Evolutionary conservation across 2,329 filamentous ascomycete species (phyloP).

Genomic region (Aspergillus sp.): DNA sequence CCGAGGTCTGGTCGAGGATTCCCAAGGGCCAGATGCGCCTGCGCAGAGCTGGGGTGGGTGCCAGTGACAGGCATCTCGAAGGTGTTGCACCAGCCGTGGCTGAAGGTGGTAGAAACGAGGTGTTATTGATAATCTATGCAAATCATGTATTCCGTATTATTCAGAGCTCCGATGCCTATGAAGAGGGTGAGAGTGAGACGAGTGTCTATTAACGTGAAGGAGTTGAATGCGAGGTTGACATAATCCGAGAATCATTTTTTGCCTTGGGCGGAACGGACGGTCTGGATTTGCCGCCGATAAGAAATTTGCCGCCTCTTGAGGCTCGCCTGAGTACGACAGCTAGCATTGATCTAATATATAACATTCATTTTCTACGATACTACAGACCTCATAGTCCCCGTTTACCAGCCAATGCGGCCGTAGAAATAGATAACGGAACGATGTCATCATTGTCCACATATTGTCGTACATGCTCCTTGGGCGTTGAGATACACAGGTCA

Average conservation of each 20-base stretch:
- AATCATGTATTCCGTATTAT: neutral
- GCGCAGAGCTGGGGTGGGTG: constrained; percentile 23
- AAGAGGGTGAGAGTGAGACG: neutral
- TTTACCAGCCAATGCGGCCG: too few species aligned
- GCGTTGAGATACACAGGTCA: too few species aligned
- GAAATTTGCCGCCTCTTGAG: neutral
- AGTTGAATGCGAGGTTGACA: constrained; percentile 2
- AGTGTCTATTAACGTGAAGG: neutral
- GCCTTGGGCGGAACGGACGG: constrained; percentile 9
- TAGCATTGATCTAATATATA: too few species aligned
- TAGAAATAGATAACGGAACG: too few species aligned
- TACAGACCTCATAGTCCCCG: too few species aligned
- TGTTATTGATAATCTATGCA: neutral
- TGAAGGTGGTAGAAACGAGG: neutral
- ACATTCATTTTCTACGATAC: too few species aligned
- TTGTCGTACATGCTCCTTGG: too few species aligned
- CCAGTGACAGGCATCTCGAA: constrained; percentile 22
- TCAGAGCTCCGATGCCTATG: neutral
- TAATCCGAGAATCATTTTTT: constrained; percentile 1
- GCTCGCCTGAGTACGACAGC: too few species aligned
- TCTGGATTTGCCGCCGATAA: constrained; percentile 9
- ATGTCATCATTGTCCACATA: too few species aligned
- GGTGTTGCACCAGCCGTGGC: neutral
- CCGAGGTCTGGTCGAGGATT: constrained; percentile 11
- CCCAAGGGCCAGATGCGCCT: constrained; percentile 20